These are phyloP conservation scores for Sisymbrium altissimum DNA, from an alignment of 345 rosid genomes.

Conservation along the genomic window DNA sequence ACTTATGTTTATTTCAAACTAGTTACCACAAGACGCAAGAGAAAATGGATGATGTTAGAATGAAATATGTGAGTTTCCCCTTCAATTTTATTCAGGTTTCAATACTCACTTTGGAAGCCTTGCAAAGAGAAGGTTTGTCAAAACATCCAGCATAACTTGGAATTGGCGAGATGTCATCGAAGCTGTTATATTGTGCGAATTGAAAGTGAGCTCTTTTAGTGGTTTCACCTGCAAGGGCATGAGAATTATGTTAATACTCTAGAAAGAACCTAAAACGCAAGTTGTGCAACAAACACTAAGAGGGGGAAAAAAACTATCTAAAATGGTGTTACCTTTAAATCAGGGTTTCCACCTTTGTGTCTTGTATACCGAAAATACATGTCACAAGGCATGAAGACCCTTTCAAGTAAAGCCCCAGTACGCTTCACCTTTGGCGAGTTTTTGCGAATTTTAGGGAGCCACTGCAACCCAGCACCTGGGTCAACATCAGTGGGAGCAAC, in stretches of 20 bases:
- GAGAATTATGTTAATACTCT: background rate
- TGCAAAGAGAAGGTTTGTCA: constrained; percentile 97
- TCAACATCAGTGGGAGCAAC: constrained; percentile 99
- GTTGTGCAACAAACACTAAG: background rate
- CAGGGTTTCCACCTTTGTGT: constrained; percentile 97
- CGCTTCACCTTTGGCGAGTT: constrained; percentile 94
- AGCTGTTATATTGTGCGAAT: constrained; percentile 79
- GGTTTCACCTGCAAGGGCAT: constrained; percentile 77
- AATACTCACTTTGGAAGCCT: constrained; percentile 89
- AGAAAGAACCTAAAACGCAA: constrained; percentile 3
- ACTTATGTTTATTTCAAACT: background rate
- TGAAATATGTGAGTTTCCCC: constrained; percentile 12
- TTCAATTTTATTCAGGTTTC: constrained; percentile 9
- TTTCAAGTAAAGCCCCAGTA: constrained; percentile 96
- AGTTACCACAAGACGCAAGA: background rate
- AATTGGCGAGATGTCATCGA: constrained; percentile 98
- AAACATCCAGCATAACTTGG: constrained; percentile 95
- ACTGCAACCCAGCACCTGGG: constrained; percentile 99
- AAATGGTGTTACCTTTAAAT: constrained; percentile 66
- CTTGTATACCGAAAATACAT: constrained; percentile 95
- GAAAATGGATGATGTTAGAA: background rate
- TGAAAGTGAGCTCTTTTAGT: constrained; percentile 87
- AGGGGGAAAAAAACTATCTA: background rate
- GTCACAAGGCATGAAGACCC: constrained; percentile 99
- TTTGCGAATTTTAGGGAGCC: constrained; percentile 91